Evolutionary conservation across 129 eudicot genomes (phyloP), one percentile per base, ranked within the genome.

Genomic region (Flaveria bidentis): DNA sequence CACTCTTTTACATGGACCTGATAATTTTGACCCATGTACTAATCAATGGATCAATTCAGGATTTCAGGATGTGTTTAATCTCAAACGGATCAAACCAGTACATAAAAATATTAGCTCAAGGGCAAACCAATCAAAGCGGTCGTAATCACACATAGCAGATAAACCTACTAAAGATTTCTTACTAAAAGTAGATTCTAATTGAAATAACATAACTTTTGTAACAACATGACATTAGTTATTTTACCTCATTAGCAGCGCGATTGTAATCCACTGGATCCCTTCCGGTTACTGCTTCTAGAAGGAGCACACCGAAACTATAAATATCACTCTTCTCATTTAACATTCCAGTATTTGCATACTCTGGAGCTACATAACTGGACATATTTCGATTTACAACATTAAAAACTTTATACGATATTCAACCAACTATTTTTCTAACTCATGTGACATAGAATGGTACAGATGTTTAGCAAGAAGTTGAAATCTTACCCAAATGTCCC

Each of bases 201-300:
- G 20, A 15, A 25, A 15, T 62, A 30, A 13, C 15, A 28, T 28
- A 62, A 62, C 11, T 15, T 62, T 2, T 63, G 69, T 15, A 28
- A 63, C 33, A 63, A 26, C 14, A 26, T 63, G 46, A 30, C 20
- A 15, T n/a, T 60, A 46, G 15, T 36, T 56, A 56, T 26, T 79
- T 20, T 79, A 93, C 98, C 98, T 93, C 98, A 74, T 85, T 81
- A 67, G 97, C 84, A 82, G 87, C 89, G 5, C 98, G 98, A 33
- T 87, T 84, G 82, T 94, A 88, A 68, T 94, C 98, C 68, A 94
- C 98, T 33, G 97, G 98, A 72, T 93, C 98, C 80, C 98, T 84
- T 73, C 97, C 97, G n/a, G 98, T 90, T 26, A 90, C 90, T 42
- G 97, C 89, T 84, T 90, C 97, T 15, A 90, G 82, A 63, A 91